Evolutionary conservation across 352 stramenopile species (phyloP).

Genomic region (Globisporangium nunn): DNA sequence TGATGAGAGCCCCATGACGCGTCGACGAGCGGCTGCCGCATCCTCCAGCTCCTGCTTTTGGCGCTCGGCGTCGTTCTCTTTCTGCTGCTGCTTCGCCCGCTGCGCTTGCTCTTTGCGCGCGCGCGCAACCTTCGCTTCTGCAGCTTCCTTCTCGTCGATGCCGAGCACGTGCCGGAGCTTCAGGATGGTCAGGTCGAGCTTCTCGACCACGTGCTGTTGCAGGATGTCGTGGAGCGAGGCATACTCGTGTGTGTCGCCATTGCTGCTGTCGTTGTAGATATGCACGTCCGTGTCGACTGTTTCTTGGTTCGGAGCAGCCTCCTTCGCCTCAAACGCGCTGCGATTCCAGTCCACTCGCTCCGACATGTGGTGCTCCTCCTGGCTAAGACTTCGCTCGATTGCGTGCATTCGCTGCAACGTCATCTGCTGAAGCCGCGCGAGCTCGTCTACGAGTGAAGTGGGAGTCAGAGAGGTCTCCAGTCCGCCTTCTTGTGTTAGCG

Average conservation of each 20-base stretch:
- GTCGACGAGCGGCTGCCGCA: slow-evolving; percentile 24
- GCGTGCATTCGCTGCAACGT: background rate
- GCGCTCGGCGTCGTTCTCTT: slow-evolving; percentile 16
- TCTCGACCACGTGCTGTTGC: slow-evolving; percentile 38
- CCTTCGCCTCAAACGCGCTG: background rate
- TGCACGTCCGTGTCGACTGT: background rate
- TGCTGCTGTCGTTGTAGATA: background rate
- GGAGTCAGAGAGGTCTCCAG: no score
- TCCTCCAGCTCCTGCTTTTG: slow-evolving; percentile 24
- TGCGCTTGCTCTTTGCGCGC: background rate
- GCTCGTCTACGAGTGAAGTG: background rate
- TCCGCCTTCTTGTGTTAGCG: background rate
- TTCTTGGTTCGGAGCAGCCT: background rate
- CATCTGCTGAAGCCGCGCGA: background rate
- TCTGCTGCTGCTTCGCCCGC: slow-evolving; percentile 10
- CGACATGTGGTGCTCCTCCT: background rate
- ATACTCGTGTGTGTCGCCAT: background rate
- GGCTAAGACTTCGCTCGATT: background rate
- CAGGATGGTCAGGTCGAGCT: slow-evolving; percentile 59
- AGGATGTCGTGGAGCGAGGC: slow-evolving; percentile 30
- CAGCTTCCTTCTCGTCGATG: slow-evolving; percentile 42
- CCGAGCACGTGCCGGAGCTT: slow-evolving; percentile 46
- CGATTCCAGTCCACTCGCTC: background rate
- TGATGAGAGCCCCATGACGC: slow-evolving; percentile 47
- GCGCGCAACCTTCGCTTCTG: slow-evolving; percentile 13